Conservation (phyloP, 352 stramenopile genomes). For the Peronospora belbahrii region DNA sequence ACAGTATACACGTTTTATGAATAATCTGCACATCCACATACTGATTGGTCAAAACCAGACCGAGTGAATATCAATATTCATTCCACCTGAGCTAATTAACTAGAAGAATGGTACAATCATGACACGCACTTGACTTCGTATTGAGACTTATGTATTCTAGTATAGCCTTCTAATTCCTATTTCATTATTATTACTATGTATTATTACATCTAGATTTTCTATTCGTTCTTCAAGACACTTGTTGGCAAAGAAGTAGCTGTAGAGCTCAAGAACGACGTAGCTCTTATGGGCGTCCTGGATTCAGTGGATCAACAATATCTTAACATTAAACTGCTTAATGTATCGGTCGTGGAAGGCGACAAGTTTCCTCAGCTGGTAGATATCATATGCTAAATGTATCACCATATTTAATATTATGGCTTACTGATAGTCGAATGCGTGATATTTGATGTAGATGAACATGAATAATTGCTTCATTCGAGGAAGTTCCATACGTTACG, state of each 20-base stretch:
- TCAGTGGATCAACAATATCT: constrained; percentile 98
- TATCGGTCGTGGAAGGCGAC: constrained; percentile 92
- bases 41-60: too few relatives aligned
- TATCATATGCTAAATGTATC: background rate
- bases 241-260: constrained; percentile 96
- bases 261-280: constrained; percentile 99
- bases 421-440: background rate
- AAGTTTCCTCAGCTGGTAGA: constrained; percentile 94
- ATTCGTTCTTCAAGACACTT: constrained; percentile 99
- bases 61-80: too few relatives aligned
- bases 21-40: too few relatives aligned
- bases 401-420: background rate
- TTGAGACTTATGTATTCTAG: too few relatives aligned
- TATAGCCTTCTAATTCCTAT: too few relatives aligned
- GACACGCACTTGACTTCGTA: too few relatives aligned
- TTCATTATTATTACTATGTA: too few relatives aligned
- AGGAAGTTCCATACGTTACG: constrained; percentile 97
- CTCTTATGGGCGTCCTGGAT: constrained; percentile 93
- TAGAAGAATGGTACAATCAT: too few relatives aligned
- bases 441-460: constrained; percentile 55
- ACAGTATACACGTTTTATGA: too few relatives aligned
- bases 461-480: constrained; percentile 99
- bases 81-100: too few relatives aligned
- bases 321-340: constrained; percentile 97
- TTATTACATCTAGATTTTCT: constrained; percentile 87